Percentiles rank a stretch among this genome's conserved stretches.
These are phyloP conservation scores for Kockovaella imperatae DNA, from an alignment of 768 basidiomycete genomes.

Conservation along the genomic window DNA sequence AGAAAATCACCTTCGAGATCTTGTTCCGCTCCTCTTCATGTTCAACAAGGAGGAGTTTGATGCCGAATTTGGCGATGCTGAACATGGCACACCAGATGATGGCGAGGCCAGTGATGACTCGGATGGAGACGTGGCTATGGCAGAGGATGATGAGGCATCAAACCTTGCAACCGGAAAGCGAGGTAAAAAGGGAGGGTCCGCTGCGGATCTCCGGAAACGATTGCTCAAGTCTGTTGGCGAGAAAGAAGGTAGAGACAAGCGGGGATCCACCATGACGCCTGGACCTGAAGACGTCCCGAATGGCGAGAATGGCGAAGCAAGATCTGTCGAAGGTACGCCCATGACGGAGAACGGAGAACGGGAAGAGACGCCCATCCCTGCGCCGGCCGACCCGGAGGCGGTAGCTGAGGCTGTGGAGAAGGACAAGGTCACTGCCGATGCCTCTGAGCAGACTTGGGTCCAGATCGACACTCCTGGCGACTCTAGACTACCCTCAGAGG, in stretches of 20 bases:
- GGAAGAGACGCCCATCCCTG: slow-evolving; percentile 34
- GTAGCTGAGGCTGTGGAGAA: slow-evolving; percentile 40
- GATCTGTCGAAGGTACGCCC: slow-evolving; percentile 39
- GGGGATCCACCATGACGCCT: slow-evolving; percentile 27
- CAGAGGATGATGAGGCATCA: slow-evolving; percentile 39
- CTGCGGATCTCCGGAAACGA: slow-evolving; percentile 69
- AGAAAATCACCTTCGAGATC: slow-evolving; percentile 73
- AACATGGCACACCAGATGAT: slow-evolving; percentile 49
- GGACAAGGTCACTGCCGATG: slow-evolving; percentile 37
- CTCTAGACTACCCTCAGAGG: slow-evolving; percentile 20
- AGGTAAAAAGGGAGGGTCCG: slow-evolving; percentile 40
- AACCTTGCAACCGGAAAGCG: slow-evolving; percentile 9
- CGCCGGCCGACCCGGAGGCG: slow-evolving; percentile 33
- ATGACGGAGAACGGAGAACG: slow-evolving; percentile 24
- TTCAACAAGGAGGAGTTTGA: slow-evolving; percentile 47
- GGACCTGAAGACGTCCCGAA: slow-evolving; percentile 22
- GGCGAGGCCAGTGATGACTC: slow-evolving; percentile 58
- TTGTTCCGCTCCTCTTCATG: slow-evolving; percentile 73
- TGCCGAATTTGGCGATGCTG: slow-evolving; percentile 43
- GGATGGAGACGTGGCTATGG: slow-evolving; percentile 48
- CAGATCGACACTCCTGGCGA: slow-evolving; percentile 31
- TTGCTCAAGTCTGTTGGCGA: slow-evolving; percentile 69
- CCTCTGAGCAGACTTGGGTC: slow-evolving; percentile 44
- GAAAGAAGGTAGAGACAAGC: slow-evolving; percentile 44
- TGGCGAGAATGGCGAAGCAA: slow-evolving; percentile 10